phyloP scores from a whole-genome alignment of 2,329 filamentous ascomycete species.

The Apiospora aurea region DNA sequence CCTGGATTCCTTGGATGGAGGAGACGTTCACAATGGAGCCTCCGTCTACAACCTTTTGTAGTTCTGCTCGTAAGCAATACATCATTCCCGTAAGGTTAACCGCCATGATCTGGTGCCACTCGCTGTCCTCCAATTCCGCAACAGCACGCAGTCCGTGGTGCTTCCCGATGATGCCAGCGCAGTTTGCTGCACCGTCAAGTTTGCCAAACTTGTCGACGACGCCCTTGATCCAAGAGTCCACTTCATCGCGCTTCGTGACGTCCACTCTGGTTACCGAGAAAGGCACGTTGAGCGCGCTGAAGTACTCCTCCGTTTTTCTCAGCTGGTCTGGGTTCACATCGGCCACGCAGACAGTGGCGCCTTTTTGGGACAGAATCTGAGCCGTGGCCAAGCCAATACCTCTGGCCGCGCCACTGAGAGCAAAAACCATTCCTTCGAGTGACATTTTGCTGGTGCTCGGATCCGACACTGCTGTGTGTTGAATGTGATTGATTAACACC shows the following conservation, averaged over 20 bases:
- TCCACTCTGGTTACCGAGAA: slow-evolving; percentile 52
- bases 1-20: slow-evolving; percentile 58
- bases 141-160: slow-evolving; percentile 49
- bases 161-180: slow-evolving; percentile 58
- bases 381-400: slow-evolving; percentile 44
- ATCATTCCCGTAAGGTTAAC: slow-evolving; percentile 60
- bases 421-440: slow-evolving; percentile 46
- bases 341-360: slow-evolving; percentile 41
- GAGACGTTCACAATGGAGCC: slow-evolving; percentile 67
- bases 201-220: slow-evolving; percentile 58
- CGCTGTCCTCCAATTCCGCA: slow-evolving; percentile 53
- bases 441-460: slow-evolving; percentile 22
- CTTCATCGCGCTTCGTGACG: slow-evolving; percentile 53
- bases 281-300: slow-evolving; percentile 35
- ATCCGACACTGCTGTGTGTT: slow-evolving; percentile 25
- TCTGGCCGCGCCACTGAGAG: slow-evolving; percentile 51
- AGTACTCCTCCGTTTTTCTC: slow-evolving; percentile 37
- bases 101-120: slow-evolving; percentile 56
- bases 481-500: not conserved
- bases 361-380: slow-evolving; percentile 40
- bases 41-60: slow-evolving; percentile 52
- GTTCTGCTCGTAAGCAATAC: slow-evolving; percentile 56
- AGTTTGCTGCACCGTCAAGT: slow-evolving; percentile 62
- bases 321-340: slow-evolving; percentile 40
- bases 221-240: slow-evolving; percentile 57